Conservation (phyloP, 2,329 filamentous ascomycete genomes). For the Chrysoporthe cubensis region DNA sequence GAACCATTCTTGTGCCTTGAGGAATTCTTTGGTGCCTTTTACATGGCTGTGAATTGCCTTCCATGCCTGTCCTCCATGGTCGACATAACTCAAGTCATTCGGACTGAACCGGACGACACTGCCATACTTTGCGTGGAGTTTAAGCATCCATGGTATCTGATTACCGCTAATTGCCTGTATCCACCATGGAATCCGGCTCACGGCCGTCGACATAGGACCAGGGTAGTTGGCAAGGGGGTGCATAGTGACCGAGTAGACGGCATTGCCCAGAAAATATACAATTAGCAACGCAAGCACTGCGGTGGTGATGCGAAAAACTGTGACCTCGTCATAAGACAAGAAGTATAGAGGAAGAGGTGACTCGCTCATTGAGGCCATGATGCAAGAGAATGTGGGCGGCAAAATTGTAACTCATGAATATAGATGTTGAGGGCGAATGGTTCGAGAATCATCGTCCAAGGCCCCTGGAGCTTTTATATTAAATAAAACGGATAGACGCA, state of each 20-base stretch:
- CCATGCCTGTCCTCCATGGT: neutral
- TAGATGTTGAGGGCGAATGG: too few relatives aligned
- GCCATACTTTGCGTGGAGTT: neutral
- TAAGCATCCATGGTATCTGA: neutral
- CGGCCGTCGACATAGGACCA: neutral
- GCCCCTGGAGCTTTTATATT: too few relatives aligned
- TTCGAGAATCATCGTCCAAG: too few relatives aligned
- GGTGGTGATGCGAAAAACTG: neutral
- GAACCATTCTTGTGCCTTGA: conserved; percentile 1
- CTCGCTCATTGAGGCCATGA: too few relatives aligned
- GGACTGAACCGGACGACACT: neutral
- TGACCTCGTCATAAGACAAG: neutral
- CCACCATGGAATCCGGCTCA: neutral
- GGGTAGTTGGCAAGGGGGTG: neutral
- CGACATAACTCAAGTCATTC: conserved; percentile 3
- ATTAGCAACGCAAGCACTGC: neutral
- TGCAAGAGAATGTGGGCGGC: too few relatives aligned
- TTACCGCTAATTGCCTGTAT: neutral
- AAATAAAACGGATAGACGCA: too few relatives aligned
- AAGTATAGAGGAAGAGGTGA: neutral
- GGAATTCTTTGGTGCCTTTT: neutral
- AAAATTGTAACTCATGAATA: too few relatives aligned
- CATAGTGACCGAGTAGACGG: neutral
- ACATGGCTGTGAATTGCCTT: neutral
- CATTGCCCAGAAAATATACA: neutral